Evolutionary conservation across 441 rosid species (phyloP), one percentile per base, ranked within the genome.

Genomic region (Croton setiger): DNA sequence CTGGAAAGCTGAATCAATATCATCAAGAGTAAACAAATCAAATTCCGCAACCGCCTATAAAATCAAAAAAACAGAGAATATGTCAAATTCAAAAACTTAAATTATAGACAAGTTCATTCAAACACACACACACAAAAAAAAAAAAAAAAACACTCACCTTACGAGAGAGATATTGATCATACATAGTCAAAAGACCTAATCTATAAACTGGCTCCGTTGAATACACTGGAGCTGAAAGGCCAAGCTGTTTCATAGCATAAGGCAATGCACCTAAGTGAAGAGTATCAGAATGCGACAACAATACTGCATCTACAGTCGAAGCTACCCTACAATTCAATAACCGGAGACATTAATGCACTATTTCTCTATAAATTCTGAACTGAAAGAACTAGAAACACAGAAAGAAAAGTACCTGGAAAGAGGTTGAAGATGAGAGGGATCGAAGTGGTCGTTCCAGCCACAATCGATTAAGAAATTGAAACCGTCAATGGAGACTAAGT

Each of bases 381-480:
- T 36, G 33, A 18, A 39, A 60, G 33, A 35, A 27, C 31, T 2
- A 27, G 31, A 27, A 27, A 27, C 31, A 27, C 31, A 1, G 44
- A 21, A n/a, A n/a, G 51, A 58, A 39, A 62, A 11, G 35, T 41
- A 88, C 98, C 87, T 88, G 75, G 98, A 85, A 66, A 95, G 96
- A 65, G 99, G 98, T 56, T 90, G 81, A 64, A 95, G 97, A 61
- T 92, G 90, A 18, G 97, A 85, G 18, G 90, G 75, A 53, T 92
- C 97, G 68, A 95, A 95, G 63, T 84, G 90, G 78, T 94, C 99
- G 78, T 94, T 92, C 99, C 99, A 94, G 54, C 99, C 99, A 68
- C 98, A 95, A 70, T 95, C 99, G 74, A 92, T 60, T 45, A 95
- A 79, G 88, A 95, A 87, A 79, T 86, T 88, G 83, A 95, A 95